Conservation (phyloP, 2,329 filamentous ascomycete genomes). For the Aspergillus uvarum region DNA sequence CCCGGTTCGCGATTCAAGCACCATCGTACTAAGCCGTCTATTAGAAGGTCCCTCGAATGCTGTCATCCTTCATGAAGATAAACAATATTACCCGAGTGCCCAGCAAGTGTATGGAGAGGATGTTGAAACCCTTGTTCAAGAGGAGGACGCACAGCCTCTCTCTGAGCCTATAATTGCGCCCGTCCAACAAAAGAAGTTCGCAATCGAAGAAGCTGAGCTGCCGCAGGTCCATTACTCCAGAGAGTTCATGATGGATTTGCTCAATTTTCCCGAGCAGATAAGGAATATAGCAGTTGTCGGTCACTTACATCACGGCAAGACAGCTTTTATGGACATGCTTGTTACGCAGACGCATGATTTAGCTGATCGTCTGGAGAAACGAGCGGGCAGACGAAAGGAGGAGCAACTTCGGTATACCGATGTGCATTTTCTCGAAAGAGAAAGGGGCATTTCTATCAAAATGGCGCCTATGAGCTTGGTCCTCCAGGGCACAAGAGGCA, state of each 20-base stretch:
- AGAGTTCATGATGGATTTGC: slow-evolving; percentile 89
- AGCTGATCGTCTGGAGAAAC: slow-evolving; percentile 72
- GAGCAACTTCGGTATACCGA: slow-evolving; percentile 95
- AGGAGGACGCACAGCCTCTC: slow-evolving; percentile 93
- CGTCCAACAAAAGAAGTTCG: slow-evolving; percentile 93
- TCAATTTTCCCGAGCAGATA: slow-evolving; percentile 94
- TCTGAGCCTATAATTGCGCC: slow-evolving; percentile 91
- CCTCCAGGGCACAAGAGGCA: slow-evolving; percentile 81
- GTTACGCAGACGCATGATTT: slow-evolving; percentile 94
- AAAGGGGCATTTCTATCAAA: slow-evolving; percentile 89
- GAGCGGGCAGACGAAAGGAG: slow-evolving; percentile 76
- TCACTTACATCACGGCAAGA: slow-evolving; percentile 96
- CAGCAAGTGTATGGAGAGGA: slow-evolving; percentile 91
- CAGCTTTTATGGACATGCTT: slow-evolving; percentile 96
- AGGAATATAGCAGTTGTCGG: slow-evolving; percentile 90
- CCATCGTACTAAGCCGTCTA: slow-evolving; percentile 25
- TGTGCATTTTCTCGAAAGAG: slow-evolving; percentile 81
- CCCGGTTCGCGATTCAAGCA: not conserved
- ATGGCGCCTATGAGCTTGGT: slow-evolving; percentile 92
- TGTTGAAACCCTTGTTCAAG: slow-evolving; percentile 93
- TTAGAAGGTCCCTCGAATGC: slow-evolving; percentile 90
- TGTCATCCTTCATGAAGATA: slow-evolving; percentile 97
- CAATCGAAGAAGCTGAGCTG: slow-evolving; percentile 85
- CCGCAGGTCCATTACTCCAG: slow-evolving; percentile 85
- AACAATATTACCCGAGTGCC: slow-evolving; percentile 98